phyloP scores from a whole-genome alignment of 163 green algal genomes.

The Chloroidium sp. region DNA sequence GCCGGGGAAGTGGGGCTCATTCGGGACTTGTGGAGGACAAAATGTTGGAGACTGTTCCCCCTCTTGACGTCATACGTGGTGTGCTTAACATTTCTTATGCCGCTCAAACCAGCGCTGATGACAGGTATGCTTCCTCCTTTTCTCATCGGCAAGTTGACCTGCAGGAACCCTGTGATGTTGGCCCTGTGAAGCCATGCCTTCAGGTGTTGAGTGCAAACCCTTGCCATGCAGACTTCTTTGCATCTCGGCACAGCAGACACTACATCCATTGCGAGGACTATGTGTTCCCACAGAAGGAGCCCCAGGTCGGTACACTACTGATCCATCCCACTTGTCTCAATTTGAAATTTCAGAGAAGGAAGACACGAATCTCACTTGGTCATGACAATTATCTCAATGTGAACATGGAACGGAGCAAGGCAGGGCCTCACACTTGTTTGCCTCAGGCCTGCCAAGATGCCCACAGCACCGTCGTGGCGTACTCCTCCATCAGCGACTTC shows the following conservation, averaged over 20 bases:
- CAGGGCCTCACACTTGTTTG: not conserved
- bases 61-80: constrained; percentile 27
- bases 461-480: constrained; percentile 37
- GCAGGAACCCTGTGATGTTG: not conserved
- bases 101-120: constrained; percentile 40
- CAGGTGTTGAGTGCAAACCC: not conserved
- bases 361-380: not conserved
- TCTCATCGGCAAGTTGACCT: not conserved
- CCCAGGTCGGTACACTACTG: not conserved
- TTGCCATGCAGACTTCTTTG: not conserved
- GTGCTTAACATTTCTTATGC: constrained; percentile 31
- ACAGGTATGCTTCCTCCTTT: constrained; percentile 52
- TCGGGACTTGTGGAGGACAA: constrained; percentile 26
- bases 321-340: not conserved
- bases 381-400: not conserved
- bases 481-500: constrained; percentile 42
- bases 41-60: constrained; percentile 32
- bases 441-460: constrained; percentile 36
- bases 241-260: constrained; percentile 2
- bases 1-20: not conserved
- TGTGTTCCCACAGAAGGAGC: constrained; percentile 5
- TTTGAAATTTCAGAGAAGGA: not conserved
- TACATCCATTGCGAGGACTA: constrained; percentile 41
- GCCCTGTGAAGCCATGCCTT: too few relatives aligned
- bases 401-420: not conserved